Evolutionary conservation across 768 basidiomycete species (phyloP), one percentile per base, ranked within the genome.

Genomic region (Collybia sordida): DNA sequence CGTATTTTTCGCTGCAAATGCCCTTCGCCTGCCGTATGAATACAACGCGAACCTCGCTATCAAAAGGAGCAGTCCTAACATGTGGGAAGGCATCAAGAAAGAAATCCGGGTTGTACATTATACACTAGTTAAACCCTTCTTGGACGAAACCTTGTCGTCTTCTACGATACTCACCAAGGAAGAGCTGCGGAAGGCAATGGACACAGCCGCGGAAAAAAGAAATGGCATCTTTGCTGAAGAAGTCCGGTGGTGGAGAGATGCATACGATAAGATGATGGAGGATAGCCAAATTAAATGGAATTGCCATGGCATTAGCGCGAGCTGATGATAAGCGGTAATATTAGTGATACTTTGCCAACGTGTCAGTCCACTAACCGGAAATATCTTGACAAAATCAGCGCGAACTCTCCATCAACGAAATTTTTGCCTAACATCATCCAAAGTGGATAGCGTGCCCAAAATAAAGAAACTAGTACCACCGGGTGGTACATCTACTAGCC

Each of bases 21-120:
- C 55, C 18, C 52, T 67, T 12, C 60, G 68, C 9, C 62, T 75
- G 3, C 73, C 74, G 8, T 71, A 70, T 45, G 64, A 64, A 25
- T 75, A 74, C 60, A 74, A 73, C 57, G 70, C 64, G 47, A 73
- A 74, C 57, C 59, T 74, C 8, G 71, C 64, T 1, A 68, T 71
- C 56, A 74, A 74, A 59, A 49, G 50, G 38, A 56, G 63, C 27
- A 63, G 59, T 45, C 64, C 60, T 14, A 42, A 31, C 42, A 38
- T 74, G 40, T 74, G 74, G 74, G 58, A 57, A 50, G 64, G 56
- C 6, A 53, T 72, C 50, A 50, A 53, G 45, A 50, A 53, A 6
- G 69, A 72, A 49, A 56, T 69, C 41, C 59, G 69, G 24, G 57
- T 74, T 40, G 60, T 74, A 19, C 73, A 74, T 53, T 75, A 73